Conservation (phyloP, 1,284 basidiomycete genomes). For the Trichosporon sp. region DNA sequence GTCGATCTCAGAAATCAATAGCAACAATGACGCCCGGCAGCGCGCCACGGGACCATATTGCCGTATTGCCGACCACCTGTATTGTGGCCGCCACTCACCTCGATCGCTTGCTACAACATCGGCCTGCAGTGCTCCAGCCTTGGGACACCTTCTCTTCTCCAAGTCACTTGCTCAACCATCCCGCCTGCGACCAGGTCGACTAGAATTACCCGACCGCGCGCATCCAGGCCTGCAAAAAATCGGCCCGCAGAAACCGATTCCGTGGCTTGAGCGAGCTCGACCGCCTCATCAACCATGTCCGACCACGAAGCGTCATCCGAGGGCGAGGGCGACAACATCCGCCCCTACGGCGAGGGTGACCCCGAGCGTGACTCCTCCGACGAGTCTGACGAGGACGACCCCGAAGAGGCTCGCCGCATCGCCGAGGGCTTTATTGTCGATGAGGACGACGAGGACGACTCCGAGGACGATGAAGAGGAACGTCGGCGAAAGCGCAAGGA, state of each 20-base stretch:
- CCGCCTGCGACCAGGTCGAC: neutral
- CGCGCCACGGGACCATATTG: conserved; percentile 17
- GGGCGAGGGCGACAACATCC: conserved; percentile 56
- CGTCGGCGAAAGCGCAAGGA: conserved; percentile 43
- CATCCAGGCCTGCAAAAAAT: neutral
- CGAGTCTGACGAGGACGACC: conserved; percentile 56
- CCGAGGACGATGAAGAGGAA: conserved; percentile 41
- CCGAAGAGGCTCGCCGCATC: conserved; percentile 53
- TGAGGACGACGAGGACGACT: conserved; percentile 55
- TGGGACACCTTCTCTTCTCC: neutral
- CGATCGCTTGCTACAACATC: conserved; percentile 15
- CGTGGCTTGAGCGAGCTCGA: conserved; percentile 8
- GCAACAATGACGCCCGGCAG: conserved; percentile 17
- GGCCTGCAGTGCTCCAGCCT: neutral
- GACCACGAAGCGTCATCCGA: conserved; percentile 51
- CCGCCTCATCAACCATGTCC: conserved; percentile 40
- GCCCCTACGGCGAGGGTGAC: conserved; percentile 50
- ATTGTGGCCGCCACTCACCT: conserved; percentile 16
- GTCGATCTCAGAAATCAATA: conserved; percentile 5
- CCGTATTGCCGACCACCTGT: conserved; percentile 4
- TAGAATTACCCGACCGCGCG: conserved; percentile 5
- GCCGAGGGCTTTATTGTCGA: conserved; percentile 57
- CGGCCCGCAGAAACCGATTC: neutral
- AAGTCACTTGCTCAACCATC: conserved; percentile 8
- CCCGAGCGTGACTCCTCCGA: conserved; percentile 55